A percentile compares a stretch with the other conserved stretches of the same genome.
phyloP scores from a whole-genome alignment of 257 asterid species.

The Marsdenia floribunda region DNA sequence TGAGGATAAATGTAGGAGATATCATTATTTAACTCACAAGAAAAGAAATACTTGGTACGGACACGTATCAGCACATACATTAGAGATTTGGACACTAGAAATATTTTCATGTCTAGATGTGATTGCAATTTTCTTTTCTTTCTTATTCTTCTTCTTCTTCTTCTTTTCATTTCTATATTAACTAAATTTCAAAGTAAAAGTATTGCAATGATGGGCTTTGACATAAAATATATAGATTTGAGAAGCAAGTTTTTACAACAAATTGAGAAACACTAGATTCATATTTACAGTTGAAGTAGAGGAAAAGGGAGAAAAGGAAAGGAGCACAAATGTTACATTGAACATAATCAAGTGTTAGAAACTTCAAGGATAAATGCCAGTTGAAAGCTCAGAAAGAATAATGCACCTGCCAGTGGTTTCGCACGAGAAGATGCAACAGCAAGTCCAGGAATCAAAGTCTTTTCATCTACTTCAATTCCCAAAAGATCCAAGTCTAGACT shows the following conservation, averaged over 20 bases:
- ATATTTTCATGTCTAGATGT: background rate
- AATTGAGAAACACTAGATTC: background rate
- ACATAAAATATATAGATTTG: background rate
- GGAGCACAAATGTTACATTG: background rate
- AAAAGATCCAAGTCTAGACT: slow-evolving; percentile 83
- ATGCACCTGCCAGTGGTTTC: slow-evolving; percentile 72
- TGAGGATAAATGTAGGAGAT: background rate
- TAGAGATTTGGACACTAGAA: background rate
- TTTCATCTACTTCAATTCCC: slow-evolving; percentile 74
- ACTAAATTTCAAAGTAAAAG: background rate
- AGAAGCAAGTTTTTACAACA: background rate
- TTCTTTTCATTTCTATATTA: background rate
- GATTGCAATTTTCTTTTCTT: background rate
- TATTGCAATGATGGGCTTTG: background rate
- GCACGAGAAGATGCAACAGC: slow-evolving; percentile 92
- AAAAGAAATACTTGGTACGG: background rate
- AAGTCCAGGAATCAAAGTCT: slow-evolving; percentile 79
- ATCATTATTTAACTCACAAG: background rate
- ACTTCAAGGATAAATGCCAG: background rate
- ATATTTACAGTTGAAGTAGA: background rate
- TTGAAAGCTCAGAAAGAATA: background rate
- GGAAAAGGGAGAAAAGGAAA: background rate
- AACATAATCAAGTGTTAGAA: background rate
- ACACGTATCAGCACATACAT: background rate
- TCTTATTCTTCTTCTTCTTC: too few relatives aligned